Conservation (phyloP, 805 yeast species). For the Teunomyces atbi region DNA sequence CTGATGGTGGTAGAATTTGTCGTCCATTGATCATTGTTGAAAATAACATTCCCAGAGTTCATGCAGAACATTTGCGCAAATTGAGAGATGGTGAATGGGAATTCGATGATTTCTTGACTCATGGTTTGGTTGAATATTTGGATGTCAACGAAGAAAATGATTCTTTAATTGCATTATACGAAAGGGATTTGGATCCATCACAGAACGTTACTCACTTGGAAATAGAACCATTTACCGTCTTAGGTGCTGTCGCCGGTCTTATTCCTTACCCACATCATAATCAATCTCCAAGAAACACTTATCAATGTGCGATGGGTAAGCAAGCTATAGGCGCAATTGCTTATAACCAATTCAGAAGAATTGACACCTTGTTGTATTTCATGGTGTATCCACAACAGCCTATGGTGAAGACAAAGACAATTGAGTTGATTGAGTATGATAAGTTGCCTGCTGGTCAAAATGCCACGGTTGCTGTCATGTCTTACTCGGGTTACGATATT, state of each 20-base stretch:
- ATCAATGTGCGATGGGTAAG: conserved; percentile 96
- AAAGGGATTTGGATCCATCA: conserved; percentile 51
- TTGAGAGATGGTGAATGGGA: conserved; percentile 68
- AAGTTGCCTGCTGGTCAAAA: conserved; percentile 98
- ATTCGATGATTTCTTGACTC: conserved; percentile 86
- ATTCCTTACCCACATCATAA: conserved; percentile 93
- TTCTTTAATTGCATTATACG: conserved; percentile 46
- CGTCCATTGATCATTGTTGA: conserved; percentile 91
- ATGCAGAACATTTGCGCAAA: conserved; percentile 62
- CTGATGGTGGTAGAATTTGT: conserved; percentile 98
- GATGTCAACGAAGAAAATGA: conserved; percentile 60
- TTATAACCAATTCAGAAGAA: conserved; percentile 92
- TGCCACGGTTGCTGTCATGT: conserved; percentile 98
- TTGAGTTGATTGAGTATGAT: conserved; percentile 92
- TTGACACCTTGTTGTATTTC: conserved; percentile 87
- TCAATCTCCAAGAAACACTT: conserved; percentile 89
- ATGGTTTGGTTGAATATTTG: conserved; percentile 89
- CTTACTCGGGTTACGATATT: conserved; percentile 98
- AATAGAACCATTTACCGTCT: conserved; percentile 89
- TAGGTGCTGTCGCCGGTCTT: conserved; percentile 91
- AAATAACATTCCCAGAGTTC: conserved; percentile 66
- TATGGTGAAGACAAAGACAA: conserved; percentile 96
- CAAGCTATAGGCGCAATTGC: conserved; percentile 99
- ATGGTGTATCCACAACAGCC: conserved; percentile 99
- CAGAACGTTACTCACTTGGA: conserved; percentile 75